Base-by-base conservation (phyloP, 129 eudicot species). In the Kitagawia praeruptora region DNA sequence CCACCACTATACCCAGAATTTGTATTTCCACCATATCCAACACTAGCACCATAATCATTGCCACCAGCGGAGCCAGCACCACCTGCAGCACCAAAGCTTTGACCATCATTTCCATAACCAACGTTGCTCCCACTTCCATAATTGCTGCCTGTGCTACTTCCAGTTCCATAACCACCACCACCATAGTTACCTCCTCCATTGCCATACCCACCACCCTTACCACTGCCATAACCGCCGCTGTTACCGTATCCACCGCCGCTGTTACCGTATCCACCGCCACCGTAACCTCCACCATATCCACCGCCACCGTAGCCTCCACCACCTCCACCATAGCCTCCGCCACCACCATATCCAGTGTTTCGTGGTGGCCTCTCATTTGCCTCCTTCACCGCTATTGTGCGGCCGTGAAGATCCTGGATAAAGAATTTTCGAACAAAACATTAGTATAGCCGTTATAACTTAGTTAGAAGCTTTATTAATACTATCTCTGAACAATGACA, bases 391-490 rank as follows among this genome's bases (percentile, higher is more conserved):
- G 87, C 82, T 69, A 95, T 80, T 41, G 37, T 78, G 37, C 97
- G 93, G 28, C 97, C 99, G 48, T 92, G 89, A 76, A 95, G 88
- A 3, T 95, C 96, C 99, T 92, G 88, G 38, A 82, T 74, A 18
- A 31, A 75, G 81, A 75, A 34, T 77, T 16, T 66, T 67, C 4
- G 8, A 54, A 48, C 28, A 28, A 71, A 31, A 6, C 19, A 25
- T 73, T 19, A 27, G 48, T 23, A 45, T 61, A 69, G 70, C 18
- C 37, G 37, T 34, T 34, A 34, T 1, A 34, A 34, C 37, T 34
- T 34, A 34, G 37, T 34, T 34, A 34, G 37, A 34, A 34, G 31
- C 39, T 67, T 34, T 34, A 5, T 23, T 66, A 66, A 64, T 37
- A 72, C 72, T 9, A 38, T 69, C 28, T 67, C 8, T 70, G 42